Conservation (phyloP, 208 protist species). For the Acanthamoeba healyi region DNA sequence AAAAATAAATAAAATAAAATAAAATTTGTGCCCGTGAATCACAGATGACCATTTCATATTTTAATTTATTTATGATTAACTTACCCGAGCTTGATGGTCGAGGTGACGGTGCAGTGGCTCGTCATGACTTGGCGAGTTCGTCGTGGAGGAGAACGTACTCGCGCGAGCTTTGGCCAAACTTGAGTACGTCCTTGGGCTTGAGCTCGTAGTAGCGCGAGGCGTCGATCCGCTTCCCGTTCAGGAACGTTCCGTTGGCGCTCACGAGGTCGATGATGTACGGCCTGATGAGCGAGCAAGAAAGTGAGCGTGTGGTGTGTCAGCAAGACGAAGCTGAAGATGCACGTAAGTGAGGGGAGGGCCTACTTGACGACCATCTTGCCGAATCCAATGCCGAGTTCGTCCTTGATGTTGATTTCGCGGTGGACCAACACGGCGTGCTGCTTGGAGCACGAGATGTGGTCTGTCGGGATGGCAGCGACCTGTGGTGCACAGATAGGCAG, state of each 20-base stretch:
- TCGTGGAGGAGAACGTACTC: constrained; percentile 89
- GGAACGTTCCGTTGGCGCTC: constrained; percentile 90
- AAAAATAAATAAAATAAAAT: too few relatives aligned
- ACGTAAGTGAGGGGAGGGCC: background rate
- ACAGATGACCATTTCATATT: too few relatives aligned
- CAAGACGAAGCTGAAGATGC: too few relatives aligned
- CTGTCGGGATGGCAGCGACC: constrained; percentile 88
- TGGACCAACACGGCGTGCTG: constrained; percentile 92
- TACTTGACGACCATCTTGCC: constrained; percentile 56
- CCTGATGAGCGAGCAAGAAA: constrained; percentile 73
- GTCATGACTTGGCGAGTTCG: constrained; percentile 74
- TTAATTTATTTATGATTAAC: too few relatives aligned
- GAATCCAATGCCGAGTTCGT: constrained; percentile 56
- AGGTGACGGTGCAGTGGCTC: too few relatives aligned
- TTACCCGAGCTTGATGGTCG: background rate
- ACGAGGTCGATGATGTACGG: constrained; percentile 92
- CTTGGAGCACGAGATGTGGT: constrained; percentile 92
- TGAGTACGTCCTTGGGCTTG: constrained; percentile 87
- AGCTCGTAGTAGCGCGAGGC: constrained; percentile 89
- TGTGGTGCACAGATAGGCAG: too few relatives aligned
- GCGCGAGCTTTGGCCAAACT: constrained; percentile 89
- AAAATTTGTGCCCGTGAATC: too few relatives aligned
- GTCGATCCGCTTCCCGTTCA: constrained; percentile 89
- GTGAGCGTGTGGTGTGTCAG: too few relatives aligned
- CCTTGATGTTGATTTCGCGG: constrained; percentile 74